Percentiles rank a stretch among this genome's conserved stretches.
These are phyloP conservation scores for Epichloe glyceriae DNA, from an alignment of 2,329 filamentous ascomycete species.

Conservation along the genomic window DNA sequence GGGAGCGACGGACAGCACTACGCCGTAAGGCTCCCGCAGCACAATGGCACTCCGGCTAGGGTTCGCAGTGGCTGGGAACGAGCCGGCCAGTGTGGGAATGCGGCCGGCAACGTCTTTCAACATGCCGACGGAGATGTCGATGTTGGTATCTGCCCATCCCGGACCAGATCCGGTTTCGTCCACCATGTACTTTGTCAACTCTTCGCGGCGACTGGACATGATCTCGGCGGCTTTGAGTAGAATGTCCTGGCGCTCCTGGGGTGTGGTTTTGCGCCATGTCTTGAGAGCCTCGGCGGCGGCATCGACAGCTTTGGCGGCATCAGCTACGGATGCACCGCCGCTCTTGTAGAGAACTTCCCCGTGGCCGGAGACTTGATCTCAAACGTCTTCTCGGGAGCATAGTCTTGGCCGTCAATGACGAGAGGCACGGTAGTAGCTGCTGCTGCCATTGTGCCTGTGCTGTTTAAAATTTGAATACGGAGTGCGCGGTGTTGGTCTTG, in stretches of 20 bases:
- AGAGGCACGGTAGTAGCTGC: constrained; percentile 20
- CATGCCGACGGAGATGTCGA: constrained; percentile 22
- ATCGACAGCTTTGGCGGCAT: constrained; percentile 39
- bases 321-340: constrained; percentile 40
- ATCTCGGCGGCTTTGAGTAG: constrained; percentile 56
- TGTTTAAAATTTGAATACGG: background rate
- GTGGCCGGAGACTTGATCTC: constrained; percentile 43
- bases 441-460: background rate
- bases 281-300: constrained; percentile 54
- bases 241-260: constrained; percentile 51
- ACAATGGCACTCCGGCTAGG: constrained; percentile 41
- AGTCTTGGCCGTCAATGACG: constrained; percentile 31
- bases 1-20: constrained; percentile 66
- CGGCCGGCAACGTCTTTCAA: constrained; percentile 31
- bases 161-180: constrained; percentile 30
- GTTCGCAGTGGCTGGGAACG: constrained; percentile 21
- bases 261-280: constrained; percentile 52
- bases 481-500: no score
- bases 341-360: constrained; percentile 41
- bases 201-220: constrained; percentile 43
- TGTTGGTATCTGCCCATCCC: constrained; percentile 29
- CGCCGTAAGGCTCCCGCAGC: constrained; percentile 64
- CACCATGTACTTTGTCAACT: constrained; percentile 47
- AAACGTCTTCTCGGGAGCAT: constrained; percentile 34
- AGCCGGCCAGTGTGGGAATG: constrained; percentile 25